Evolutionary conservation across 345 rosid species (phyloP).

Genomic region (Atalantia buxifolia): DNA sequence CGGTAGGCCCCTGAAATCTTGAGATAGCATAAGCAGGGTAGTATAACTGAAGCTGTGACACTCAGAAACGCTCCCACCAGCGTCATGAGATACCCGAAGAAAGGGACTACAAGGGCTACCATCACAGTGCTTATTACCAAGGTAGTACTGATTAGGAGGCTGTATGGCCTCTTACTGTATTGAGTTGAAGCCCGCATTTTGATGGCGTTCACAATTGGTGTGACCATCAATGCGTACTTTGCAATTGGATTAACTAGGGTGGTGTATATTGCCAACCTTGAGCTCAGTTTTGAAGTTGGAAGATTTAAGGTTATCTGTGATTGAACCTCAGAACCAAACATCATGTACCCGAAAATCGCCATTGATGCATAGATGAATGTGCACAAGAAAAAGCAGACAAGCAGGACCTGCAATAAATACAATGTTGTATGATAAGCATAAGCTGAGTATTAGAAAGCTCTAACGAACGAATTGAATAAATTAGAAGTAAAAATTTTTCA

Average conservation of each 20-base stretch:
- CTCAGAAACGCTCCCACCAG: constrained; percentile 65
- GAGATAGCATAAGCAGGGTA: constrained; percentile 53
- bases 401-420: constrained; percentile 36
- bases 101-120: constrained; percentile 50
- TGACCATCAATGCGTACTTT: constrained; percentile 56
- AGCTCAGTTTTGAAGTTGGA: constrained; percentile 39
- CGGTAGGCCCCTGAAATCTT: constrained; percentile 45
- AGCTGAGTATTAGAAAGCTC: neutral
- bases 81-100: constrained; percentile 51
- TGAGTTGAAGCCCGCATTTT: constrained; percentile 27
- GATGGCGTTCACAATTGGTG: constrained; percentile 45
- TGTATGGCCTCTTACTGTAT: constrained; percentile 21
- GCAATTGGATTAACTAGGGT: constrained; percentile 57
- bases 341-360: constrained; percentile 54
- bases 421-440: neutral
- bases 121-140: constrained; percentile 46
- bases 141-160: constrained; percentile 34
- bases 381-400: constrained; percentile 49
- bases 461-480: neutral
- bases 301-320: constrained; percentile 61
- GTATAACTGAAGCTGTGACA: constrained; percentile 39
- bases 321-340: constrained; percentile 44
- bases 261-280: constrained; percentile 61
- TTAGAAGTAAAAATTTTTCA: neutral
- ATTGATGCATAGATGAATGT: constrained; percentile 49